These are phyloP conservation scores for Anisogramma anomala DNA, from an alignment of 2,329 filamentous ascomycete species.

Conservation along the genomic window DNA sequence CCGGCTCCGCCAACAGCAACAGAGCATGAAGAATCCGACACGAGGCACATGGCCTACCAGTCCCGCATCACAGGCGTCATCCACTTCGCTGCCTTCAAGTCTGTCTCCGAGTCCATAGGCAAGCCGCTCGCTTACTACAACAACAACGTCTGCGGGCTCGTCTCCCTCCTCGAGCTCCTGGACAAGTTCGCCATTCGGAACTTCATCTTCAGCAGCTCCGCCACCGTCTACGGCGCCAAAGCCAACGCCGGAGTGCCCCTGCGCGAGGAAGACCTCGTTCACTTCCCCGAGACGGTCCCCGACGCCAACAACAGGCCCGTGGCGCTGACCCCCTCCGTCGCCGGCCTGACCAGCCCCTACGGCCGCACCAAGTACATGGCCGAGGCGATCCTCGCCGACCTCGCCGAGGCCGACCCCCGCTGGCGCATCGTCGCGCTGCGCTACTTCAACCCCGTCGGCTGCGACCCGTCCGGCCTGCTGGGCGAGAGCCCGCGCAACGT, in stretches of 20 bases:
- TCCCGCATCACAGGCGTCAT: slow-evolving; percentile 53
- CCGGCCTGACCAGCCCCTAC: slow-evolving; percentile 53
- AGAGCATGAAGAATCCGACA: slow-evolving; percentile 4
- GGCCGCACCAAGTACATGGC: slow-evolving; percentile 57
- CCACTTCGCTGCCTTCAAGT: slow-evolving; percentile 58
- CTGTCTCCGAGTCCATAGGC: slow-evolving; percentile 51
- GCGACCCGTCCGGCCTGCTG: slow-evolving; percentile 50
- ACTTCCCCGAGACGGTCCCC: slow-evolving; percentile 34
- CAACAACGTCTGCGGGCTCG: slow-evolving; percentile 55
- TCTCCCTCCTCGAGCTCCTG: slow-evolving; percentile 46
- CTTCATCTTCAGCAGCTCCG: slow-evolving; percentile 57
- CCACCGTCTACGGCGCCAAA: slow-evolving; percentile 52
- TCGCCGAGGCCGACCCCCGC: slow-evolving; percentile 46
- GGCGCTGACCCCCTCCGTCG: slow-evolving; percentile 25
- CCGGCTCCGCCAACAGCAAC: neutral
- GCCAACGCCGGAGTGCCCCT: slow-evolving; percentile 39
- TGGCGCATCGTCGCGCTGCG: slow-evolving; percentile 53
- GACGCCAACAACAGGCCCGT: slow-evolving; percentile 21
- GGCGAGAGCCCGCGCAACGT: slow-evolving; percentile 51
- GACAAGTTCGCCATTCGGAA: slow-evolving; percentile 50
- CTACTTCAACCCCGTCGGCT: slow-evolving; percentile 59
- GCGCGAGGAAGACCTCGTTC: slow-evolving; percentile 45
- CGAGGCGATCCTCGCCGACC: slow-evolving; percentile 53
- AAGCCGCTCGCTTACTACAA: slow-evolving; percentile 52
- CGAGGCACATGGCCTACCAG: slow-evolving; percentile 15